Base-by-base conservation (phyloP, 2,329 filamentous ascomycete species). In the Zymoseptoria ardabiliae region DNA sequence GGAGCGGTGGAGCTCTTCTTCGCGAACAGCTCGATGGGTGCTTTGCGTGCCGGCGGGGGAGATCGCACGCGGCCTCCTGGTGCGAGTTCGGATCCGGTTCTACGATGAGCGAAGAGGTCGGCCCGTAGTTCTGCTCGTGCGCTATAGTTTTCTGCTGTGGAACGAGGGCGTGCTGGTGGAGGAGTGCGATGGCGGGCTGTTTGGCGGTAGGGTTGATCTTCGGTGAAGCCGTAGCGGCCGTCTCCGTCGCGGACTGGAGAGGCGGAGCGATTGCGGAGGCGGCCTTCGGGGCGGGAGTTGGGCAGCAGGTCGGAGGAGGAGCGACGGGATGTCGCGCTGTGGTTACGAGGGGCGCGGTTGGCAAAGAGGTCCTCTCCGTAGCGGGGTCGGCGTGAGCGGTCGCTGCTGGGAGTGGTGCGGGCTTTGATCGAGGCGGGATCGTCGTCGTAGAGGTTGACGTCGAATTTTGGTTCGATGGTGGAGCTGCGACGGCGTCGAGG, bases 371-470 rank as follows among this genome's bases (percentile, higher is more conserved):
- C 64, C 56, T 48, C 55, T 35, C 55, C 62, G 41, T 54, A 55
- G 62, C 55, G 64, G 55, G 45, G 48, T 41, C 22, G 58, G 22
- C 53, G 59, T 11, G 9, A 20, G 28, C 21, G 22, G 35, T 17
- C 35, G 13, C 55, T 56, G 9, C 57, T 28, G 22, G 57, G 54
- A n/a, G 54, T 21, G 21, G 22, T n/a, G n/a, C 53, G 52, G 9
- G 55, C 53, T 35, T 60, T 59, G 2, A 61, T 52, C 17, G 65
- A 54, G 17, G 58, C 58, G 30, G 69, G 75, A 61, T 83, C 82
- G 68, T 96, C 91, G 65, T 94, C 91, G 73, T 95, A 96, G 79
- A 96, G 88, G 68, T 84, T 89, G 41, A 86, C 88, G 67, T 89
- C 85, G 66, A 91, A 93, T 0, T 77, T 75, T 60, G 73, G 70